phyloP scores from a whole-genome alignment of 129 eudicot species.

The Tagetes erecta region DNA sequence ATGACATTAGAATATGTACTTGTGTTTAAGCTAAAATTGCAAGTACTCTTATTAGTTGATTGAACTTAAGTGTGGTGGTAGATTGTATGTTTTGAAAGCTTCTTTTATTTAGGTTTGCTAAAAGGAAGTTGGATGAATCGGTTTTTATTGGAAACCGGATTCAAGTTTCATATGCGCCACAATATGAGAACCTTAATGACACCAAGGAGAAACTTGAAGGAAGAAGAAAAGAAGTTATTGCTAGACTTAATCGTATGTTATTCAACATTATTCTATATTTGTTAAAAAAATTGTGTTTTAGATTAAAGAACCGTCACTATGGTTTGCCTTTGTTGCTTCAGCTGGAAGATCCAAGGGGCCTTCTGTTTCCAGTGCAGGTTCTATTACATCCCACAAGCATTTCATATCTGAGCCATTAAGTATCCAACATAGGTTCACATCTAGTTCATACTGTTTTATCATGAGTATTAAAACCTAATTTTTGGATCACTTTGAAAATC shows the following conservation, averaged over 20 bases:
- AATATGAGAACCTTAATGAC: slow-evolving; percentile 73
- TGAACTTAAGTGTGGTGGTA: background rate
- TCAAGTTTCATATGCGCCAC: slow-evolving; percentile 84
- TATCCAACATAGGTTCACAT: slow-evolving; percentile 38
- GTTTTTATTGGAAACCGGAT: slow-evolving; percentile 76
- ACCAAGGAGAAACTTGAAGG: slow-evolving; percentile 87
- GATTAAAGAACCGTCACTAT: slow-evolving; percentile 8
- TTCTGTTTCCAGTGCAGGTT: slow-evolving; percentile 24
- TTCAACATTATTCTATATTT: slow-evolving; percentile 2
- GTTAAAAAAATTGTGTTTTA: background rate
- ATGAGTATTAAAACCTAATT: background rate
- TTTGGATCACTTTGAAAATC: background rate
- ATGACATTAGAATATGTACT: background rate
- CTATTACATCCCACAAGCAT: slow-evolving; percentile 35
- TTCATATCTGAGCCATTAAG: slow-evolving; percentile 33
- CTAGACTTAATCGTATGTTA: slow-evolving; percentile 63
- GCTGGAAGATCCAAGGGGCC: slow-evolving; percentile 64
- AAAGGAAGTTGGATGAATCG: slow-evolving; percentile 87
- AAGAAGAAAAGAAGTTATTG: slow-evolving; percentile 80
- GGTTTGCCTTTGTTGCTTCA: slow-evolving; percentile 34
- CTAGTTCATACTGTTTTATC: background rate
- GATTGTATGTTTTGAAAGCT: slow-evolving; percentile 2
- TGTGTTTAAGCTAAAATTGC: background rate
- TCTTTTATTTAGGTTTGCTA: slow-evolving; percentile 69
- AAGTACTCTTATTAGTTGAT: slow-evolving; percentile 4